Conservation (phyloP, 768 basidiomycete genomes). For the Gautieria morchelliformis region DNA sequence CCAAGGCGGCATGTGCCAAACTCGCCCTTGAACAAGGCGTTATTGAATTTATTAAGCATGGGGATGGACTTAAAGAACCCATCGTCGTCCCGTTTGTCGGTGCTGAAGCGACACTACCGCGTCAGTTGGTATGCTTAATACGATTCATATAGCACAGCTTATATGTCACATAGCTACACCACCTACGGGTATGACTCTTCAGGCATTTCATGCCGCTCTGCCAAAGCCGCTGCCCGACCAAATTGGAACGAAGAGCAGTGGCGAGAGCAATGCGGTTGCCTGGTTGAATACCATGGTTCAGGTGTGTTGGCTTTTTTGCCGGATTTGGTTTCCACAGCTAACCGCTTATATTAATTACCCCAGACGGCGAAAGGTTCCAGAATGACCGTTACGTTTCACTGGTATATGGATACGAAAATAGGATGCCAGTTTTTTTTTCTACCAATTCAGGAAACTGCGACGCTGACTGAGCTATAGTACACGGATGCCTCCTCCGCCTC, state of each 20-base stretch:
- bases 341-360: neutral
- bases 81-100: constrained; percentile 9
- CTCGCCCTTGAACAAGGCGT: constrained; percentile 44
- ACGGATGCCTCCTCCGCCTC: constrained; percentile 55
- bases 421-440: constrained; percentile 30
- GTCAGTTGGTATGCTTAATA: neutral
- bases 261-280: constrained; percentile 44
- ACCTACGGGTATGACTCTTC: constrained; percentile 31
- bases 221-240: constrained; percentile 54
- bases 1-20: constrained; percentile 44
- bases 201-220: constrained; percentile 53
- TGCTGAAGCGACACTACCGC: neutral
- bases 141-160: neutral
- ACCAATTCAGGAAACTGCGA: neutral
- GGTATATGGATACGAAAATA: constrained; percentile 30
- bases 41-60: constrained; percentile 48
- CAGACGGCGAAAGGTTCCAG: constrained; percentile 39
- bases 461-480: constrained; percentile 27
- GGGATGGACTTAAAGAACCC: constrained; percentile 40
- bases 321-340: neutral
- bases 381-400: constrained; percentile 34
- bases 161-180: constrained; percentile 1
- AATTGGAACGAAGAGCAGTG: constrained; percentile 34
- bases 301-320: neutral
- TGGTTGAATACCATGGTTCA: constrained; percentile 46